Base-by-base conservation (phyloP, 192 early-diverging fungal species). In the Rhizoclosmatium sp. region DNA sequence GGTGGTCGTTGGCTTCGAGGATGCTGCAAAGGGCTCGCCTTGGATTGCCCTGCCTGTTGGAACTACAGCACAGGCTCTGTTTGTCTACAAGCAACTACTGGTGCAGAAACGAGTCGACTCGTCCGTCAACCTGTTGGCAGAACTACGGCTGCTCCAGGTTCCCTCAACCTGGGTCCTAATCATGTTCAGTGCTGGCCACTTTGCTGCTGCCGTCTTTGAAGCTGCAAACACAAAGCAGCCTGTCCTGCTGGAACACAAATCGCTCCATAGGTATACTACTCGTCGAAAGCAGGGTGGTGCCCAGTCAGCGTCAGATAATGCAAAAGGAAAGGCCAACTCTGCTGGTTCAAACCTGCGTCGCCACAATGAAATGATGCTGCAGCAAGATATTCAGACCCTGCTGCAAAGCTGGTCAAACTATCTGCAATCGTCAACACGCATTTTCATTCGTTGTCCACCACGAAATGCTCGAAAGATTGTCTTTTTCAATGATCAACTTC, bases 231-330 rank as follows among this genome's bases (percentile, higher is more conserved):
- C 46, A 5, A 19, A 7, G 12, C 59, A 16, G 3, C 69, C 69
- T n/a, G 42, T 47, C 58, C 78, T 92, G 40, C 54, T 95, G 2
- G 91, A 85, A 0, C 95, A 98, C 86, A 99, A 98, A 84, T 95
- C 96, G 39, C 92, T 98, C 72, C 96, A 97, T 80, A 89, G 98
- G 48, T 99, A 99, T 84, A 99, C 98, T 3, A 97, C 96, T 3
- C 91, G 98, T 47, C 85, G 93, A 69, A 98, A 98, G 78, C 98
- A 99, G 82, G 98, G 98, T 78, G 97, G 97, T 0, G 88, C 94
- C 31, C 98, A 99, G 84, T 47, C 23, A 60, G 84, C 85, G 31
- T 91, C 94, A 66, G 96, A 97, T 85, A 88, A 83, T 49, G 83
- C 92, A 3, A 95, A 95, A 79, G 96, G 96, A 45, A 81, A 89